phyloP scores from a whole-genome alignment of 768 basidiomycete species.

The Lactarius sp. region DNA sequence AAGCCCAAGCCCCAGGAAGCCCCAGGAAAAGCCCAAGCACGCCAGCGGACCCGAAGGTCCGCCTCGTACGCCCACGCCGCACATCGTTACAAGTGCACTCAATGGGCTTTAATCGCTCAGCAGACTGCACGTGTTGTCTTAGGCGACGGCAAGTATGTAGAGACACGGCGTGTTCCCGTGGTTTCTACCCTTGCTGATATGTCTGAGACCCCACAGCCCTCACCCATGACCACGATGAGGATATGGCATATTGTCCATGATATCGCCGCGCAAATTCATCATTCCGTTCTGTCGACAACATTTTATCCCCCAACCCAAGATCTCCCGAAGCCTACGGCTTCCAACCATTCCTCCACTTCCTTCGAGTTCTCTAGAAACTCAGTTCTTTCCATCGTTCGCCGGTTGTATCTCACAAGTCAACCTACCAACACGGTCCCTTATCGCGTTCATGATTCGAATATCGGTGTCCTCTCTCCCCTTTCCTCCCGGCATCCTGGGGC shows the following conservation, averaged over 20 bases:
- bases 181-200: constrained; percentile 21
- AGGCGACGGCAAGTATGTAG: constrained; percentile 26
- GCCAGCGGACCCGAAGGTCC: constrained; percentile 5
- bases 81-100: constrained; percentile 20
- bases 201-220: constrained; percentile 18
- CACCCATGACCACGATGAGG: constrained; percentile 9
- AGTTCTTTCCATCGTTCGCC: constrained; percentile 20
- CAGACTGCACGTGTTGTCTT: constrained; percentile 23
- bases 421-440: background rate
- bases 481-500: constrained; percentile 19
- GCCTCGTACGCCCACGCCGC: constrained; percentile 15
- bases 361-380: constrained; percentile 22
- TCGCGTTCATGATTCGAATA: constrained; percentile 6
- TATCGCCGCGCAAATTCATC: constrained; percentile 19
- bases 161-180: constrained; percentile 24
- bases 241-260: constrained; percentile 25
- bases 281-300: constrained; percentile 12
- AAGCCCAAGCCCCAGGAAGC: constrained; percentile 2
- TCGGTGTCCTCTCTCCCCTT: constrained; percentile 18
- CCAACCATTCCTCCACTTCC: background rate
- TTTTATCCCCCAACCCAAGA: constrained; percentile 17
- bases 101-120: constrained; percentile 22
- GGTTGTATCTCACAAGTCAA: constrained; percentile 11
- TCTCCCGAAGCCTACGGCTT: background rate
- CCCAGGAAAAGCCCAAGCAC: background rate